phyloP scores from a whole-genome alignment of 2,329 filamentous ascomycete species.

The Dothistroma pini region DNA sequence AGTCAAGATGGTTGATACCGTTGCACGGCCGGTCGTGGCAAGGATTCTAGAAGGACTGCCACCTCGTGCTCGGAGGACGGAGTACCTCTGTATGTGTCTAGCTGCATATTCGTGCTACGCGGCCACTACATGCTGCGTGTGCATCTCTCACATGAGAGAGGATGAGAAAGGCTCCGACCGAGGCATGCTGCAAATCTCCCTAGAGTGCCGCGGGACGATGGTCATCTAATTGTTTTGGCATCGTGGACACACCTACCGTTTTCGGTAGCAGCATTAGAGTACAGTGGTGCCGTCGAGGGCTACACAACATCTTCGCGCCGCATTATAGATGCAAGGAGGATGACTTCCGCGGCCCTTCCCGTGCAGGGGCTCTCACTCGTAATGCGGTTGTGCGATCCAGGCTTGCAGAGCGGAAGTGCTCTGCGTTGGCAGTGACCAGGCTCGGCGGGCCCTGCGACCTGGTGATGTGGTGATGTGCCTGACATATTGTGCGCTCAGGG shows the following conservation, averaged over 20 bases:
- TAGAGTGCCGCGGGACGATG: conserved; percentile 4
- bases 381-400: background rate
- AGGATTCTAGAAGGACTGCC: background rate
- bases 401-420: background rate
- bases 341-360: conserved; percentile 17
- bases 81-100: conserved; percentile 2
- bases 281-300: background rate
- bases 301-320: conserved; percentile 17
- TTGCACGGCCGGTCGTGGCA: background rate
- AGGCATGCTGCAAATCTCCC: conserved; percentile 7
- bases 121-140: background rate
- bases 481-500: background rate
- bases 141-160: background rate
- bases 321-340: conserved; percentile 2
- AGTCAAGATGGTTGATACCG: background rate
- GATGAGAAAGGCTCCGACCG: background rate
- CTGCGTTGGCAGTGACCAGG: conserved; percentile 1
- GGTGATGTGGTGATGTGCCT: conserved; percentile 2
- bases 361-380: conserved; percentile 7
- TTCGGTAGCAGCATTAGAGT: background rate
- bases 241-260: background rate
- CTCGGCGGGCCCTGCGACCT: conserved; percentile 5
- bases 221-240: background rate
- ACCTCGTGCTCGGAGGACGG: background rate
- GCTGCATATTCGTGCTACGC: conserved; percentile 6